Conservation (phyloP, 169 alveolate species). For the Plasmodium inui region DNA sequence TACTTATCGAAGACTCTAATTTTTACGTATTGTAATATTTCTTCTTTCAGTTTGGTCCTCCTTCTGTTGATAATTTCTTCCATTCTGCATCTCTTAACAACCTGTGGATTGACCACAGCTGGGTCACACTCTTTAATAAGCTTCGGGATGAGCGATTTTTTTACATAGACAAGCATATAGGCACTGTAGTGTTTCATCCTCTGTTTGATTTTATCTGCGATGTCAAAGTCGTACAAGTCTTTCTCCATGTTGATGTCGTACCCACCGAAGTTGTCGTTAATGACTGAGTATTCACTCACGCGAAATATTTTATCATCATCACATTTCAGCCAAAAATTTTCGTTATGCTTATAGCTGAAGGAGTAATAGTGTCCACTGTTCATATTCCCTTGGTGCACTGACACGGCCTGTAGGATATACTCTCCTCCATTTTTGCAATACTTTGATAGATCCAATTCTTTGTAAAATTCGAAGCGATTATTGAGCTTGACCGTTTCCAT, state of each 20-base stretch:
- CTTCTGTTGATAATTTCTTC: conserved; percentile 80
- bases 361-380: conserved; percentile 97
- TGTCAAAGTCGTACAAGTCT: conserved; percentile 56
- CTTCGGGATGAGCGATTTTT: conserved; percentile 87
- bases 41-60: conserved; percentile 81
- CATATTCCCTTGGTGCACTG: conserved; percentile 96
- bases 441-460: conserved; percentile 89
- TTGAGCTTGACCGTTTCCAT: conserved; percentile 93
- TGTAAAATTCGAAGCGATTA: conserved; percentile 92
- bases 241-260: conserved; percentile 87
- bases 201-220: conserved; percentile 75
- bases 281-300: conserved; percentile 90
- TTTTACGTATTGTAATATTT: conserved; percentile 81
- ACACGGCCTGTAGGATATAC: conserved; percentile 93
- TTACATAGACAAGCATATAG: conserved; percentile 94
- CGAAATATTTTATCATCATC: conserved; percentile 94
- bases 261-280: conserved; percentile 92
- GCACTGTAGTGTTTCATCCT: conserved; percentile 91
- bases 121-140: conserved; percentile 89
- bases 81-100: conserved; percentile 80
- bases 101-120: conserved; percentile 83
- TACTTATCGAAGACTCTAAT: conserved; percentile 78
- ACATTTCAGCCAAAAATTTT: conserved; percentile 91
- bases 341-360: conserved; percentile 84
- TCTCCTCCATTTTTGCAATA: conserved; percentile 79